Evolutionary conservation across 1,284 basidiomycete genomes (phyloP), one percentile per base, ranked within the genome.

Genomic region (Tilletia walkeri): DNA sequence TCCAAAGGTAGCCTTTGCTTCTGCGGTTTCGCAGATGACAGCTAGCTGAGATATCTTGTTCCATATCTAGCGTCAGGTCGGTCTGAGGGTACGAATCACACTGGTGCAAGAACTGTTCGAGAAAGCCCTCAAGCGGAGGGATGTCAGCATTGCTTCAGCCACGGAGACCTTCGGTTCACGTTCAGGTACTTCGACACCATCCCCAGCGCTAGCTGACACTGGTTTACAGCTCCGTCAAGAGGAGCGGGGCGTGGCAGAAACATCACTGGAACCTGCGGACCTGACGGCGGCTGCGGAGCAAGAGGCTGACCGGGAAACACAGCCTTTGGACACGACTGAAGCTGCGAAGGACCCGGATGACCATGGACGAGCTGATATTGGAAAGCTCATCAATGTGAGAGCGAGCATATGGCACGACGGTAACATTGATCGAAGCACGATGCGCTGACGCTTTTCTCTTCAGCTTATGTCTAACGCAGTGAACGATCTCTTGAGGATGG

Each of bases 401-500:
- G 86, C 86, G 5, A 85, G 86, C 69, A 83, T 85, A 0, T 86
- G 24, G 2, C 24, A 86, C 41, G 86, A 86, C 1, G 34, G 14
- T 30, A 12, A 12, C 6, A 34, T 56, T n/a, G 18, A n/a, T 53
- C 54, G 5, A 56, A 24, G 7, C 4, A 30, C 10, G 3, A 24
- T 34, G 54, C 1, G 54, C 54, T 56, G 20, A 56, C 14, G 2
- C 12, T 1, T 20, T 74, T 82, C 86, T 18, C 85, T 86, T 70
- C 85, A 86, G 69, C 81, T 87, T 72, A 87, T 87, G 86, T 82
- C 85, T 4, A 81, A 80, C 70, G 77, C 84, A 63, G 76, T 81
- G 67, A 82, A 84, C 68, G 72, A 75, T 9, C 75, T 84, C 2
- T 38, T 84, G 20, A 72, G 82, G 30, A 77, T 84, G 77, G 80